Base-by-base conservation (phyloP, 495 filamentous ascomycete genomes). In the Tetracladium setigerum region DNA sequence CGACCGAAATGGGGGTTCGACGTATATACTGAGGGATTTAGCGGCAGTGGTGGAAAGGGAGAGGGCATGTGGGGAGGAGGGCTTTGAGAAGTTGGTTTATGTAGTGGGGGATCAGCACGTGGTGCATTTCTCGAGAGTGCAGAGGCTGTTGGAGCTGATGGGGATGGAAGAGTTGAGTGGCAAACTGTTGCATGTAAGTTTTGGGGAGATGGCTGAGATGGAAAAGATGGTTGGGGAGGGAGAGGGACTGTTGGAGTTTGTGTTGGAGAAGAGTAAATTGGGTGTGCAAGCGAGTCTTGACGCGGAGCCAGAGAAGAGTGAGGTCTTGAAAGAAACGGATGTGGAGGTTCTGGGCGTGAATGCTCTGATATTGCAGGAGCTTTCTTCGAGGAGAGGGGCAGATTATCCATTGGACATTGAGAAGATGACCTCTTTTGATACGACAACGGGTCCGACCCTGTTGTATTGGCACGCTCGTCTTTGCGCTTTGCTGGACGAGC, bases 1-100 rank as follows among this genome's bases (percentile, higher is more conserved):
- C 49, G 80, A 81, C 57, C 78, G 78, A 57, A 81, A 83, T 52
- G 84, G 84, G 32, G 83, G 79, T 6, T 77, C 76, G 22, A 68
- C 82, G 4, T 87, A 89, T 61, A 67, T 87, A 30, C 84, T 83
- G 47, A 73, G 84, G 40, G 84, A 89, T 57, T 81, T 89, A 43
- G 83, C 78, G 45, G 81, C 81, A 17, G 78, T 79, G 27, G 52
- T 73, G 8, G 78, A 84, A 64, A 73, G 84, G 47, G 68, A 73
- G 45, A 69, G 83, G 41, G 71, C 73, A 33, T 84, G 78, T 62
- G 22, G 22, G 22, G 45, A 50, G 19, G 38, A 50, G 27, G 56
- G 77, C 44, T 85, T 85, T 55, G 84, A 87, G 60, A 79, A 80
- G 67, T 83, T 87, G 81, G 77, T 89, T 42, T 89, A 86, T 60